Percentiles rank a stretch among this genome's conserved stretches.
Conservation (phyloP, 2,329 filamentous ascomycete species). For the Fusarium incarnatum region DNA sequence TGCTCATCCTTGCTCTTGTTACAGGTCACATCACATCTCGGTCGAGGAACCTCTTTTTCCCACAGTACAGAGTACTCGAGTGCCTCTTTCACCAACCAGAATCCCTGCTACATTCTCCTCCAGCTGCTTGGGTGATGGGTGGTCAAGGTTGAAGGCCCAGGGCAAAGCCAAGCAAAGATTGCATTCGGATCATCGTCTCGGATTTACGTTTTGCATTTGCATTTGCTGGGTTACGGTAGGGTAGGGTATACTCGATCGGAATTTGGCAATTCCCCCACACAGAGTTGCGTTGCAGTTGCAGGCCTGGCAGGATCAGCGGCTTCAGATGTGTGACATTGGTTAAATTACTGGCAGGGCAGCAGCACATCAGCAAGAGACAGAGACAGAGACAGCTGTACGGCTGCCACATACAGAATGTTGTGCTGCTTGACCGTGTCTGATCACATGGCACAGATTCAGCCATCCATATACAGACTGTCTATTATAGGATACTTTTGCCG, state of each 20-base stretch:
- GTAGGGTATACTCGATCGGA: slow-evolving; percentile 22
- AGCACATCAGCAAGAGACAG: slow-evolving; percentile 17
- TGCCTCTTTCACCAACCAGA: slow-evolving; percentile 29
- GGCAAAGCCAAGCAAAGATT: slow-evolving; percentile 34
- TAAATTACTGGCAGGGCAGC: slow-evolving; percentile 18
- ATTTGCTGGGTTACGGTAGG: slow-evolving; percentile 20
- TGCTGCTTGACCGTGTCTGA: slow-evolving; percentile 8
- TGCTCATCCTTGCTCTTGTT: slow-evolving; percentile 32
- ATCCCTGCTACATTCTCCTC: slow-evolving; percentile 35
- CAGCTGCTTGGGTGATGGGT: slow-evolving; percentile 33
- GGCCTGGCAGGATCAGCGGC: background rate
- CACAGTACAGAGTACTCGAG: background rate
- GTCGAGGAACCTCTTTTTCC: slow-evolving; percentile 4
- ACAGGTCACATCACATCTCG: slow-evolving; percentile 43
- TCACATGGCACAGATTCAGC: slow-evolving; percentile 14
- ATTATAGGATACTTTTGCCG: slow-evolving; percentile 3
- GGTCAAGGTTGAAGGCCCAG: background rate
- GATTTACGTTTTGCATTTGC: slow-evolving; percentile 12
- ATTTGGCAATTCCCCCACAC: slow-evolving; percentile 29
- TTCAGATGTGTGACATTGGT: slow-evolving; percentile 8
- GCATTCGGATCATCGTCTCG: slow-evolving; percentile 39
- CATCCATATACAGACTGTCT: background rate
- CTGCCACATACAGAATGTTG: slow-evolving; percentile 1
- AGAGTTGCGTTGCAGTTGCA: slow-evolving; percentile 6
- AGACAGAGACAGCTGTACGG: slow-evolving; percentile 21